phyloP scores from a whole-genome alignment of 495 filamentous ascomycete genomes.

The Thermochaetoides thermophila region DNA sequence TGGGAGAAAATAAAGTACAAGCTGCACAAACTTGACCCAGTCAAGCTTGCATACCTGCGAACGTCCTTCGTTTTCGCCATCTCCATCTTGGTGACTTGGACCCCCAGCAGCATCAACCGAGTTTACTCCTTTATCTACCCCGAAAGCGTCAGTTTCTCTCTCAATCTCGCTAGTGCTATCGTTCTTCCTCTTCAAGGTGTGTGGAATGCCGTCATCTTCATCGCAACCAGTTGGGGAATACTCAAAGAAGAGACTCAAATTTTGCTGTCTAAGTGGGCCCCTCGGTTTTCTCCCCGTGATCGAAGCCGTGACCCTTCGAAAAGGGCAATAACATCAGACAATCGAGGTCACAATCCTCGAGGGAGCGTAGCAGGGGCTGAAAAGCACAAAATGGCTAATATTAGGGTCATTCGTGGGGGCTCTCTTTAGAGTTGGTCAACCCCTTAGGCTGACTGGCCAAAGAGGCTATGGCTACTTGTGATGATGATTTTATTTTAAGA shows the following conservation, averaged over 20 bases:
- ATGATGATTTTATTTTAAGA: no score
- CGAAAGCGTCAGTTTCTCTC: conserved; percentile 39
- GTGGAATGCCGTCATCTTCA: conserved; percentile 72
- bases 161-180: conserved; percentile 55
- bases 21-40: conserved; percentile 36
- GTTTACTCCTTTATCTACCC: conserved; percentile 53
- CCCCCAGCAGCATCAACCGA: conserved; percentile 63
- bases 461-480: no score
- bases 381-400: no score
- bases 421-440: no score
- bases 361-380: no score
- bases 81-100: conserved; percentile 70
- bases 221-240: conserved; percentile 38
- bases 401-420: no score
- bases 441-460: no score
- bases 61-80: conserved; percentile 71
- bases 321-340: no score
- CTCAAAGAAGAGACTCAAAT: conserved; percentile 16
- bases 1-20: conserved; percentile 15
- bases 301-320: no score
- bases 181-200: conserved; percentile 76
- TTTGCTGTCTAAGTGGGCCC: no score
- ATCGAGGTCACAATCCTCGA: no score
- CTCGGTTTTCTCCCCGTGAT: no score
- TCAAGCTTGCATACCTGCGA: conserved; percentile 63